Conservation (phyloP, 176 grass and related monocot species). For the Aegilops longissima region DNA sequence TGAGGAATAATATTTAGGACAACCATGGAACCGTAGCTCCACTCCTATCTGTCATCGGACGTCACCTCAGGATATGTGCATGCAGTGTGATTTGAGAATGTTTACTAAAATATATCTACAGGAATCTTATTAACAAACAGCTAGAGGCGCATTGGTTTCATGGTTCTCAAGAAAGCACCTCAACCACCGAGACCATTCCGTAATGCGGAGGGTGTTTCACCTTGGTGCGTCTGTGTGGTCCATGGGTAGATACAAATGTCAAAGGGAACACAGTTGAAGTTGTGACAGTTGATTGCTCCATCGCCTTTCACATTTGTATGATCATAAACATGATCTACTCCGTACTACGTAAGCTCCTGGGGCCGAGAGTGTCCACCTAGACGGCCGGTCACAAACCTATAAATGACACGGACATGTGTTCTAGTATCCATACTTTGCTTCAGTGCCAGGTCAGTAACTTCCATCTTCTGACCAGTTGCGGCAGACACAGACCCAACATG, state of each 20-base stretch:
- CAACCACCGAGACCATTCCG: too few species aligned
- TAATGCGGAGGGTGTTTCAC: too few species aligned
- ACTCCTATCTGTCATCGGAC: neutral
- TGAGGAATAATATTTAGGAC: neutral
- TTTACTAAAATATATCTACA: neutral
- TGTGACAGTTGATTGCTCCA: too few species aligned
- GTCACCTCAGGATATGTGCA: neutral
- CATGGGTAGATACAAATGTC: too few species aligned
- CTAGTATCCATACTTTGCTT: constrained; percentile 61
- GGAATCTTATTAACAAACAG: too few species aligned
- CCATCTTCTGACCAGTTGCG: constrained; percentile 20
- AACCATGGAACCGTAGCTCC: neutral
- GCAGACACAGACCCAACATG: constrained; percentile 39
- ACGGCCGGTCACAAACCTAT: constrained; percentile 29
- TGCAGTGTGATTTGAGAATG: neutral
- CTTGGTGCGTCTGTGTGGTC: too few species aligned
- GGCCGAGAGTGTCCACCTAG: neutral
- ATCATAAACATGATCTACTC: constrained; percentile 28
- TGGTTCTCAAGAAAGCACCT: too few species aligned
- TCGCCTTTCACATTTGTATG: too few species aligned
- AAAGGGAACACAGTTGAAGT: too few species aligned
- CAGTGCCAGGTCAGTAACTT: constrained; percentile 48
- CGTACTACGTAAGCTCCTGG: constrained; percentile 31
- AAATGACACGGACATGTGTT: constrained; percentile 57
- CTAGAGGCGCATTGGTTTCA: too few species aligned